Base-by-base conservation (phyloP, 148 eudicot genomes). In the Salicornia ramosissima region DNA sequence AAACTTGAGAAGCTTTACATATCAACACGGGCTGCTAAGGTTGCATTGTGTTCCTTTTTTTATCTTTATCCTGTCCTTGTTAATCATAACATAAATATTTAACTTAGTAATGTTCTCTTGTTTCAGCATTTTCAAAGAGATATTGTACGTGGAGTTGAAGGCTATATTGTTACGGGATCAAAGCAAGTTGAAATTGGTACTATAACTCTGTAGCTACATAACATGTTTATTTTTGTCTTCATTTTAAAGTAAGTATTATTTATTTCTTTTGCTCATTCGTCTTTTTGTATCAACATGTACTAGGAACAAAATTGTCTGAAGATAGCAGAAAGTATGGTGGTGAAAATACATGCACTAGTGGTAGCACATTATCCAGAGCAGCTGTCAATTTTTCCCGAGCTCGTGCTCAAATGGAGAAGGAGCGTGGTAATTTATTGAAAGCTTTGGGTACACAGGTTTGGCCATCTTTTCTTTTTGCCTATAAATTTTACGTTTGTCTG, bases 1-100 rank as follows among this genome's bases (percentile, higher is more conserved):
- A 93, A 93, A 67, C 98, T 93, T 67, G 98, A 90, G 82, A 88
- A 84, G 81, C 92, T 93, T 49, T 90, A 90, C 87, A 76, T 90
- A 69, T 93, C 98, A 13, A 93, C 98, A 63, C 88, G 98, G 52
- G 88, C 92, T 79, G 98, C 98, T 63, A 93, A 93, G 96, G 98
- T 93, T 69, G 54, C 55, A 47, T 52, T 19, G 47, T 33, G 49
- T 82, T 53, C 52, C 57, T 46, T 54, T 63, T 36, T 33, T 47
- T 59, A 39, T 63, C 11, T 72, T 16, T 47, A 66, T 12, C 16
- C 57, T 26, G 25, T 26, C 49, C 34, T 78, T 64, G 9, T 68
- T 45, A n/a, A n/a, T n/a, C n/a, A n/a, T n/a, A n/a, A n/a, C n/a
- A n/a, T n/a, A 24, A 51, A 31, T 43, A 64, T 45, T 36, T 54